These are phyloP conservation scores for Trichosporon asahii DNA, from an alignment of 1,284 basidiomycete species.

Conservation along the genomic window DNA sequence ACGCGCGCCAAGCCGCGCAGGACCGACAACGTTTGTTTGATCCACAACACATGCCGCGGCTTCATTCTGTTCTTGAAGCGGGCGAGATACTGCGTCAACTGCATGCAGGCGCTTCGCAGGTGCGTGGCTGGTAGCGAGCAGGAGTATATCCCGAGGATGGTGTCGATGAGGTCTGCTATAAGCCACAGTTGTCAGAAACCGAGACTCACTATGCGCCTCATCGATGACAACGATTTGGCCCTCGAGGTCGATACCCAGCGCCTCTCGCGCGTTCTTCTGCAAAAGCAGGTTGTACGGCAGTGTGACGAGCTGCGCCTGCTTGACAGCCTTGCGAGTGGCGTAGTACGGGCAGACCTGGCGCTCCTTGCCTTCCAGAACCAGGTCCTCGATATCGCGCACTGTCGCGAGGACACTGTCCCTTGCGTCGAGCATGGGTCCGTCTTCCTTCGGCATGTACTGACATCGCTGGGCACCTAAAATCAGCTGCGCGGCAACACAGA, in stretches of 20 bases:
- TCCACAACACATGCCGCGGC: constrained; percentile 69
- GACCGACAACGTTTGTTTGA: constrained; percentile 72
- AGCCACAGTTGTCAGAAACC: neutral
- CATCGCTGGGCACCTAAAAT: constrained; percentile 63
- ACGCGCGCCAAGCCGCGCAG: constrained; percentile 65
- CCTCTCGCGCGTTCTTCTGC: constrained; percentile 77
- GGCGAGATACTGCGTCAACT: constrained; percentile 73
- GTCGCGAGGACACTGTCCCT: constrained; percentile 81
- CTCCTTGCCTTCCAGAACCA: constrained; percentile 67
- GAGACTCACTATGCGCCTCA: constrained; percentile 86
- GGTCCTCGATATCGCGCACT: constrained; percentile 92
- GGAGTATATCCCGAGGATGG: constrained; percentile 80
- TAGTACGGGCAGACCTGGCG: constrained; percentile 87
- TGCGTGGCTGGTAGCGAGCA: constrained; percentile 62
- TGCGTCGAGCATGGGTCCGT: constrained; percentile 72
- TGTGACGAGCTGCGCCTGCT: constrained; percentile 84
- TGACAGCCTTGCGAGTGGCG: constrained; percentile 78
- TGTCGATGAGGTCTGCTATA: constrained; percentile 72
- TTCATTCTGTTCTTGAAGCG: constrained; percentile 75
- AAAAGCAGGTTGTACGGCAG: constrained; percentile 92
- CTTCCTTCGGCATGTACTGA: constrained; percentile 71
- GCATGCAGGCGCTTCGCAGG: constrained; percentile 65
- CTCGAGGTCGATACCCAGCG: constrained; percentile 76
- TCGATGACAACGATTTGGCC: constrained; percentile 87
- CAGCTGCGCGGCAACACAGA: no score